Evolutionary conservation across 1,284 basidiomycete species (phyloP).

Genomic region (Volvariella surrecta): DNA sequence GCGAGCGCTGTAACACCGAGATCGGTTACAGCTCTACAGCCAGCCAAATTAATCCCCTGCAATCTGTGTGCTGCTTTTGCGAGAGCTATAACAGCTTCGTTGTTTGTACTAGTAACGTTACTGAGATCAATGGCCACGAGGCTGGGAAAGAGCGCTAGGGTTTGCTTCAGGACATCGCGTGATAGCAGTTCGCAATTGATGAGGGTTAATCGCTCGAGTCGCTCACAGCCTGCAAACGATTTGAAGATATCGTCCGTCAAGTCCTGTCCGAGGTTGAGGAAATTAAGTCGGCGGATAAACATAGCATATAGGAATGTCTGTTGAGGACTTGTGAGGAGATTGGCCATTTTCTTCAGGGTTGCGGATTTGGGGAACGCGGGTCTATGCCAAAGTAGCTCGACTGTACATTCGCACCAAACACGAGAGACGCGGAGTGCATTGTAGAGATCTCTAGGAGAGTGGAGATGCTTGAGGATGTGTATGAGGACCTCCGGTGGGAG

Average conservation of each 20-base stretch:
- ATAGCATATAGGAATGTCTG: conserved; percentile 84
- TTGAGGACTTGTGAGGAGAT: conserved; percentile 47
- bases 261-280: conserved; percentile 65
- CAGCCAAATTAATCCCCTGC: conserved; percentile 90
- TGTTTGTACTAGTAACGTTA: conserved; percentile 61
- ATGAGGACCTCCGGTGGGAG: conserved; percentile 90
- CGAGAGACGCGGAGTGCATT: conserved; percentile 78
- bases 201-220: conserved; percentile 89
- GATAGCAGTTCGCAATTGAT: conserved; percentile 76
- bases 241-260: conserved; percentile 77
- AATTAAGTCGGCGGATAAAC: conserved; percentile 90
- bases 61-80: conserved; percentile 67
- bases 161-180: conserved; percentile 55
- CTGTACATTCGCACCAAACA: conserved; percentile 92
- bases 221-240: conserved; percentile 68
- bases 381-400: conserved; percentile 94
- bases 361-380: conserved; percentile 68
- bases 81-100: conserved; percentile 64
- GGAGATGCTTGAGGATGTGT: conserved; percentile 86
- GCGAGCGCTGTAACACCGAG: conserved; percentile 75
- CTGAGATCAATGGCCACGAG: conserved; percentile 89
- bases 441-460: conserved; percentile 68
- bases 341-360: conserved; percentile 75
- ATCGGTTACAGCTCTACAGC: conserved; percentile 80
- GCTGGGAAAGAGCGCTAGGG: conserved; percentile 67